These are phyloP conservation scores for Penicillium sp. DNA, from an alignment of 2,329 filamentous ascomycete genomes.

Conservation along the genomic window DNA sequence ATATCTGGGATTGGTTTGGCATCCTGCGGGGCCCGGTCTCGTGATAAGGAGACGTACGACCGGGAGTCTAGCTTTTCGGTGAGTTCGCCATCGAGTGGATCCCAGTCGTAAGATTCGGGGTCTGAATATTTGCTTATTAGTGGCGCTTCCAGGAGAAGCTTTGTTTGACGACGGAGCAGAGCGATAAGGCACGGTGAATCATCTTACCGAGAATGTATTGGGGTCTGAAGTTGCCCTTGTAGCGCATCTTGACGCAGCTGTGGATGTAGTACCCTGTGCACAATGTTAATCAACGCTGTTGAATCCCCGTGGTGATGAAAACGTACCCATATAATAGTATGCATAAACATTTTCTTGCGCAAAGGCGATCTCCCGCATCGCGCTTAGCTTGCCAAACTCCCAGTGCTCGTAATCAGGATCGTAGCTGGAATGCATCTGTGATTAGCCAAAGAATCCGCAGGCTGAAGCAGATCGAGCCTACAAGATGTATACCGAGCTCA, in stretches of 20 bases:
- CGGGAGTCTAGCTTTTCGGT: slow-evolving; percentile 43
- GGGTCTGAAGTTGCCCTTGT: slow-evolving; percentile 51
- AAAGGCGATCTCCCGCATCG: slow-evolving; percentile 60
- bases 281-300: not conserved
- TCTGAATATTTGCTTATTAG: slow-evolving; percentile 34
- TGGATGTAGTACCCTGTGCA: slow-evolving; percentile 63
- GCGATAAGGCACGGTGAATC: not conserved
- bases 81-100: slow-evolving; percentile 46
- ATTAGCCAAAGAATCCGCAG: slow-evolving; percentile 1
- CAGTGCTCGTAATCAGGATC: slow-evolving; percentile 62
- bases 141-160: not conserved
- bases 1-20: slow-evolving; percentile 1
- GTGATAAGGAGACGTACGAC: slow-evolving; percentile 49
- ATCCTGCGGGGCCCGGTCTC: slow-evolving; percentile 32
- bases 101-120: slow-evolving; percentile 49
- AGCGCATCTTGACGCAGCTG: slow-evolving; percentile 54
- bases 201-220: slow-evolving; percentile 51
- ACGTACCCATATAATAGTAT: slow-evolving; percentile 65
- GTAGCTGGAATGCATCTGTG: slow-evolving; percentile 45
- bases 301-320: not conserved
- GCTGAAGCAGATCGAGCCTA: slow-evolving; percentile 27
- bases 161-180: slow-evolving; percentile 2
- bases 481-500: slow-evolving; percentile 55
- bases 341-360: slow-evolving; percentile 57
- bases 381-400: slow-evolving; percentile 65